These are phyloP conservation scores for Alopecurus myosuroides DNA, from an alignment of 176 grass and related monocot genomes.

Conservation along the genomic window DNA sequence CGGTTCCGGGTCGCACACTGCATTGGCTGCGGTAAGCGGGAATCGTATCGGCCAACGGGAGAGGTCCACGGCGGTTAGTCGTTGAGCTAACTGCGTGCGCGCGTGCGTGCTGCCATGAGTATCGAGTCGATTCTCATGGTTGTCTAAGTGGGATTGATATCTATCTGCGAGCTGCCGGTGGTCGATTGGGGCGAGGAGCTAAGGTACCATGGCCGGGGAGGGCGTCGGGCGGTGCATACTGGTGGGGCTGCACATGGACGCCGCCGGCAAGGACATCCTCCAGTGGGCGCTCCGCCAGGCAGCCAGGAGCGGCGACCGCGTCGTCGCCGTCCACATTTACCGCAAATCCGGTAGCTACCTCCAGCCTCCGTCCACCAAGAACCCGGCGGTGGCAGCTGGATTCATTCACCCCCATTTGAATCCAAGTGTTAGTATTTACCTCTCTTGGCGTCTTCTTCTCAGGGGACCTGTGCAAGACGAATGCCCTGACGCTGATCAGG, in stretches of 20 bases:
- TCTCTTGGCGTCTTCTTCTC: background rate
- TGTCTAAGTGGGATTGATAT: background rate
- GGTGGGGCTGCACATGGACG: conserved; percentile 82
- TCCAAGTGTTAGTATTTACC: background rate
- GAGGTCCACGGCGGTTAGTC: conserved; percentile 27
- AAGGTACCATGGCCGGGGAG: conserved; percentile 27
- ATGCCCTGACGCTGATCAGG: conserved; percentile 66
- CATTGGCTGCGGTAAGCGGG: conserved; percentile 28
- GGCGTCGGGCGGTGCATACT: conserved; percentile 60
- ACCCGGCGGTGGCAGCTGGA: background rate
- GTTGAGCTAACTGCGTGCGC: conserved; percentile 20
- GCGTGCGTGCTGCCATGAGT: background rate
- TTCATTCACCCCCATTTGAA: background rate
- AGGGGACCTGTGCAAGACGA: conserved; percentile 65
- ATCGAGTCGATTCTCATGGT: background rate
- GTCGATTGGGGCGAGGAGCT: background rate
- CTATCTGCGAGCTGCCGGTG: background rate
- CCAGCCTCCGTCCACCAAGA: background rate
- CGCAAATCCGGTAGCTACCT: conserved; percentile 61
- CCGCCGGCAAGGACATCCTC: conserved; percentile 72
- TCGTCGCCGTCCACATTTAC: conserved; percentile 90
- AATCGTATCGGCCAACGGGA: background rate
- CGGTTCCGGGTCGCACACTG: conserved; percentile 38
- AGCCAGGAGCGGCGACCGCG: conserved; percentile 60
- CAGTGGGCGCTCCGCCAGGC: conserved; percentile 59